Evolutionary conservation across 192 early-diverging fungal species (phyloP).

Genomic region (Coemansia sp.): DNA sequence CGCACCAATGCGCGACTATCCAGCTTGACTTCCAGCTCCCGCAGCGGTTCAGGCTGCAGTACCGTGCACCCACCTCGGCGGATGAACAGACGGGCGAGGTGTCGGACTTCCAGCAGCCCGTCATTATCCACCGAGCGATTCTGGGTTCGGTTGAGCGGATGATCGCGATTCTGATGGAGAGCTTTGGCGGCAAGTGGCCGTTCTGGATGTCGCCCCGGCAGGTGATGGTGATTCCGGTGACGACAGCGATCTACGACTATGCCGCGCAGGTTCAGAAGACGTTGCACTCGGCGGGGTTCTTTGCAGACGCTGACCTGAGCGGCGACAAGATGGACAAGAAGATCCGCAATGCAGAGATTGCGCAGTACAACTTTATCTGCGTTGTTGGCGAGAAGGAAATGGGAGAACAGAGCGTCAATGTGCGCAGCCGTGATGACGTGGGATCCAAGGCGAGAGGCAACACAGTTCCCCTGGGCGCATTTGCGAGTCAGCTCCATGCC

Average conservation of each 20-base stretch:
- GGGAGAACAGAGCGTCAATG: constrained; percentile 76
- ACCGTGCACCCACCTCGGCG: constrained; percentile 65
- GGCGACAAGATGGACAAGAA: constrained; percentile 95
- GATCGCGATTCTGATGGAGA: constrained; percentile 93
- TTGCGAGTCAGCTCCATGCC: constrained; percentile 64
- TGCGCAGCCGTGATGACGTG: constrained; percentile 82
- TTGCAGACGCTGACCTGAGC: constrained; percentile 80
- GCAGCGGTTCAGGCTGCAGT: constrained; percentile 88
- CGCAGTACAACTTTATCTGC: constrained; percentile 96
- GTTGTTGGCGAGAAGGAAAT: constrained; percentile 89
- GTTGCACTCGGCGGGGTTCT: constrained; percentile 71
- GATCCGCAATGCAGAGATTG: constrained; percentile 91
- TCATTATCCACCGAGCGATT: constrained; percentile 98
- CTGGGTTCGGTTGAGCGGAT: constrained; percentile 95
- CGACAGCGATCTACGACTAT: constrained; percentile 73
- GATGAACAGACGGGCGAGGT: constrained; percentile 17
- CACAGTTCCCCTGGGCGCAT: constrained; percentile 68
- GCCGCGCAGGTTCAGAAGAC: constrained; percentile 67
- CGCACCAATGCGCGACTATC: constrained; percentile 95
- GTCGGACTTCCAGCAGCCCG: constrained; percentile 70
- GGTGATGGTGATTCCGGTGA: constrained; percentile 86
- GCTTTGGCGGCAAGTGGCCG: constrained; percentile 96
- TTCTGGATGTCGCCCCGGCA: constrained; percentile 98
- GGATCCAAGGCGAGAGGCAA: constrained; percentile 80
- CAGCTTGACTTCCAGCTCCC: constrained; percentile 99